These are phyloP conservation scores for Podaxis mareebaensis DNA, from an alignment of 768 basidiomycete species.

Conservation along the genomic window DNA sequence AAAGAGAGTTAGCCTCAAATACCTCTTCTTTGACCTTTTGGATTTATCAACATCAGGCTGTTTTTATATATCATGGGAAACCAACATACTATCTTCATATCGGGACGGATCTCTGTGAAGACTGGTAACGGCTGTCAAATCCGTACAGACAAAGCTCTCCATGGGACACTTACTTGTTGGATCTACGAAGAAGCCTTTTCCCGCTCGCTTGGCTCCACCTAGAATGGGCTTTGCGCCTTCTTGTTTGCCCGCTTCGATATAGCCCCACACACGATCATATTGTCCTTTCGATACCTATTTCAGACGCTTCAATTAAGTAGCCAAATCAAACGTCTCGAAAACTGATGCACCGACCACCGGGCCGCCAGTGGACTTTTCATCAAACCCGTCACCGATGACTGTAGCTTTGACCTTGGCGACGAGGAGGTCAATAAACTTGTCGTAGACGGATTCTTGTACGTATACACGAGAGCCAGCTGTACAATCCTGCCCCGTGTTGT, in stretches of 20 bases:
- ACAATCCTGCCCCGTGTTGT: slow-evolving; percentile 92
- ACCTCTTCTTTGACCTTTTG: slow-evolving; percentile 71
- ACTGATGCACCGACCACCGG: slow-evolving; percentile 63
- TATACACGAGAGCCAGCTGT: slow-evolving; percentile 90
- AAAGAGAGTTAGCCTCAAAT: slow-evolving; percentile 19
- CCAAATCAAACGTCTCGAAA: neutral
- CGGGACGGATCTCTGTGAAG: slow-evolving; percentile 73
- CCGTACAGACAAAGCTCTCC: neutral
- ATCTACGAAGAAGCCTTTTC: slow-evolving; percentile 86
- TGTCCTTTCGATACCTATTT: slow-evolving; percentile 77
- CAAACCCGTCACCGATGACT: slow-evolving; percentile 80
- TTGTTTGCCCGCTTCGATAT: slow-evolving; percentile 83
- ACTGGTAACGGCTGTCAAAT: slow-evolving; percentile 43
- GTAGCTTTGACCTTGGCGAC: slow-evolving; percentile 67
- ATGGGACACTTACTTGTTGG: slow-evolving; percentile 69
- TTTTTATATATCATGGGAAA: slow-evolving; percentile 6
- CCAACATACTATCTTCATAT: slow-evolving; percentile 81
- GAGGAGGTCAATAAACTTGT: slow-evolving; percentile 73
- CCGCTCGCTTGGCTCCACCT: slow-evolving; percentile 77
- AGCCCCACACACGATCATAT: slow-evolving; percentile 83
- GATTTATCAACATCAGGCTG: slow-evolving; percentile 10
- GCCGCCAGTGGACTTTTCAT: slow-evolving; percentile 72
- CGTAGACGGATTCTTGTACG: slow-evolving; percentile 86
- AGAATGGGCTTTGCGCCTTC: slow-evolving; percentile 79
- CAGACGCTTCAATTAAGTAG: neutral